These are phyloP conservation scores for Colletotrichum viniferum DNA, from an alignment of 2,329 filamentous ascomycete genomes.

Conservation along the genomic window DNA sequence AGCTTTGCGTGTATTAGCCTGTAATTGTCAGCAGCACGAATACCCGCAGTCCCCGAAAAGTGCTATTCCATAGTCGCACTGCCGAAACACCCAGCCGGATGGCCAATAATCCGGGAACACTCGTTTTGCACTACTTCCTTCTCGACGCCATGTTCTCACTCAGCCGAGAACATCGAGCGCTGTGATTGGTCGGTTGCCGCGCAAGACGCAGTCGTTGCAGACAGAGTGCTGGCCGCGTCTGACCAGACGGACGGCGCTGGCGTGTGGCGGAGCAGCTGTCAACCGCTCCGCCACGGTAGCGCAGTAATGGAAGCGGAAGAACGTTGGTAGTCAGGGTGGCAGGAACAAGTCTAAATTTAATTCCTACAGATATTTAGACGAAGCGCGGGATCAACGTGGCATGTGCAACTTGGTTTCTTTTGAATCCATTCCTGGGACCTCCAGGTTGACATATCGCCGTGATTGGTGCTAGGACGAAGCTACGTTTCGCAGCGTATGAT, in stretches of 20 bases:
- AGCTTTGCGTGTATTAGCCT: not conserved
- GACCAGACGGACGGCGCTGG: not conserved
- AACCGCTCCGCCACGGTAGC: not conserved
- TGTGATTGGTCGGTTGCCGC: conserved; percentile 7
- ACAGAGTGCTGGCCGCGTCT: not conserved
- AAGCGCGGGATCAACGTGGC: not conserved
- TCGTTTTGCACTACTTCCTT: not conserved
- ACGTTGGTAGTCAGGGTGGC: not conserved
- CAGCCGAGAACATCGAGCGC: not conserved
- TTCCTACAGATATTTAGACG: not conserved
- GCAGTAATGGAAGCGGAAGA: not conserved
- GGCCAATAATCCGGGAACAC: not conserved
- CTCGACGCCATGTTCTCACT: not conserved
- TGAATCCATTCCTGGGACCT: not conserved
- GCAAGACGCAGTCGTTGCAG: not conserved
- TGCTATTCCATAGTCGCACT: not conserved
- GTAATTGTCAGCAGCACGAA: not conserved
- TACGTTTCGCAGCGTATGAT: no score
- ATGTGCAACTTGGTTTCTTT: not conserved
- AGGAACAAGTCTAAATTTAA: not conserved
- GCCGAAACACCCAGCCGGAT: not conserved
- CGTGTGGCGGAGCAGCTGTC: not conserved
- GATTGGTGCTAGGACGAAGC: no score
- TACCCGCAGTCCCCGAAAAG: not conserved
- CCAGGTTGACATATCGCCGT: no score